Evolutionary conservation across 768 basidiomycete species (phyloP), one percentile per base, ranked within the genome.

Genomic region (Pisolithus tinctorius): DNA sequence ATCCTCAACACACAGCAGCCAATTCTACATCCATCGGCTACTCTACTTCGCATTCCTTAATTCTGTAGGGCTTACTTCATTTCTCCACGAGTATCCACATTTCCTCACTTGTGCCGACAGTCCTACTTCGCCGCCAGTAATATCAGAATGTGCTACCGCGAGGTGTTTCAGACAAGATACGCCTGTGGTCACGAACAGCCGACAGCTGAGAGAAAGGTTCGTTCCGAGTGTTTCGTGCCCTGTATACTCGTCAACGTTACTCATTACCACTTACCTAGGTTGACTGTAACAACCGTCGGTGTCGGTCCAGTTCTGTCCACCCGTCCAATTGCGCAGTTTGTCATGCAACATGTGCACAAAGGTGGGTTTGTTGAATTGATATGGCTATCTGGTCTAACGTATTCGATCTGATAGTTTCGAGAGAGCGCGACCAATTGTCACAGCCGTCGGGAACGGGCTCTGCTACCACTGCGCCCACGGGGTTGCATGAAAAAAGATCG

Each of bases 241-340:
- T 58, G 48, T 63, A 63, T 51, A 45, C 57, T 8, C n/a, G 17
- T 31, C n/a, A 8, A 52, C 50, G 37, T 43, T 51, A 38, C 47
- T 50, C 26, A 34, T 54, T 25, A 50, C 29, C 27, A 25, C 6
- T 17, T 36, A 11, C 16, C 38, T 27, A 78, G 76, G 65, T 76
- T 49, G 76, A 78, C 55, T 78, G 77, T 49, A 55, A 60, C 29
- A 66, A 65, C 40, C 51, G 52, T 53, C 59, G 53, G 41, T 78
- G 77, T 55, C 71, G 75, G 46, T 78, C 78, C 53, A 78, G 76
- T 49, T 51, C 62, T 6, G 42, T 49, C 8, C 77, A 78, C 53
- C 47, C 49, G 26, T 47, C 60, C 9, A 58, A 65, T 6, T 75
- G 76, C 55, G 36, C 52, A 9, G 65, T 58, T 14, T 78, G 76